Percentiles rank a stretch among this genome's conserved stretches.
Conservation (phyloP, 306 rosid genomes). For the Vicia villosa region DNA sequence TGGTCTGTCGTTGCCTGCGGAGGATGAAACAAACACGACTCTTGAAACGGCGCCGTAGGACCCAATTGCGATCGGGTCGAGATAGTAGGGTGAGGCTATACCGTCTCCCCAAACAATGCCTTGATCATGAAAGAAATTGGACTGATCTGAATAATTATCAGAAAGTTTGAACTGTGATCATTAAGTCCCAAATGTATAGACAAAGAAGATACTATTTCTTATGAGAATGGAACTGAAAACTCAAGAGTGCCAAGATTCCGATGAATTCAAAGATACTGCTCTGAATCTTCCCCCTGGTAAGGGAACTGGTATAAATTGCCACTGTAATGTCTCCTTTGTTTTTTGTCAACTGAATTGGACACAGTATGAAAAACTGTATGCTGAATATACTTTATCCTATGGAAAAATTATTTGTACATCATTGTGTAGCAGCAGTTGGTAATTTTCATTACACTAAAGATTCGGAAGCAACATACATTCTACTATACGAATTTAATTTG, state of each 20-base stretch:
- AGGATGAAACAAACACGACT: slow-evolving; percentile 77
- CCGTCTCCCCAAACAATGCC: too few species aligned
- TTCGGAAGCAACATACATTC: slow-evolving; percentile 26
- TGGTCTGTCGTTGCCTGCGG: slow-evolving; percentile 88
- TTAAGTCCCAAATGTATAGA: slow-evolving; percentile 38
- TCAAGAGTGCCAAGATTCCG: slow-evolving; percentile 41
- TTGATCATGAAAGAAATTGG: too few species aligned
- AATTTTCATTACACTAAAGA: slow-evolving; percentile 26
- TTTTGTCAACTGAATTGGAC: slow-evolving; percentile 31
- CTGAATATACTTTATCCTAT: slow-evolving; percentile 7
- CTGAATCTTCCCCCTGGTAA: slow-evolving; percentile 56
- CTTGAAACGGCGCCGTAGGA: slow-evolving; percentile 75
- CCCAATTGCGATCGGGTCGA: slow-evolving; percentile 89
- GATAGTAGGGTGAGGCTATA: slow-evolving; percentile 69
- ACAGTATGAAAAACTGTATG: slow-evolving; percentile 23
- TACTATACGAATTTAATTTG: not conserved
- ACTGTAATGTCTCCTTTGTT: slow-evolving; percentile 2
- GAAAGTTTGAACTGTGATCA: too few species aligned
- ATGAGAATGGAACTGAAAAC: slow-evolving; percentile 39
- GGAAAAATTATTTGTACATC: slow-evolving; percentile 27
- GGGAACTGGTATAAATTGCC: slow-evolving; percentile 33
- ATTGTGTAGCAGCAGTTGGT: slow-evolving; percentile 2
- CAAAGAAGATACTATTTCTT: slow-evolving; percentile 39
- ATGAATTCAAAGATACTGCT: slow-evolving; percentile 41
- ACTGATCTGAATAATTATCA: too few species aligned